These are phyloP conservation scores for Metschnikowia lachancei DNA, from an alignment of 805 yeast genomes.

Conservation along the genomic window DNA sequence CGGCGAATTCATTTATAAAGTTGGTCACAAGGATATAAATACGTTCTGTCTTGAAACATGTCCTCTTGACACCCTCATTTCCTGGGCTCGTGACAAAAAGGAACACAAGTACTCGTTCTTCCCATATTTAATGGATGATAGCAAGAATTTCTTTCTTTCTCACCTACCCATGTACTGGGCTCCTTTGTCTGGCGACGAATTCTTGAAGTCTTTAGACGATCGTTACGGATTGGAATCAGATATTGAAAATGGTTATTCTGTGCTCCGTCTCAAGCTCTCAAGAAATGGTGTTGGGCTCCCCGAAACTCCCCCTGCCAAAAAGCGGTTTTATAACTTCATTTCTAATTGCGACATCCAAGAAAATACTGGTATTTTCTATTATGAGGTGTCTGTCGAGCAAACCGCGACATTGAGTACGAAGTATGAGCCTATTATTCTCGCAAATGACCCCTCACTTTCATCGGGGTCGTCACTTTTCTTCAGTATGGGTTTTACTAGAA, in stretches of 20 bases:
- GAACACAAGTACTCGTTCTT: slow-evolving; percentile 26
- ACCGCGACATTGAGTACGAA: slow-evolving; percentile 31
- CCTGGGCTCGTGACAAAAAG: slow-evolving; percentile 14
- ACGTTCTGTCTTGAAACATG: neutral
- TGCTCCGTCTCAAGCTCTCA: slow-evolving; percentile 24
- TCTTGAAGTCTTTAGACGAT: slow-evolving; percentile 24
- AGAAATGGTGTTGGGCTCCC: neutral
- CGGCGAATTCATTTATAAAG: slow-evolving; percentile 16
- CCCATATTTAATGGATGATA: slow-evolving; percentile 28
- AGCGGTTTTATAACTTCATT: slow-evolving; percentile 36
- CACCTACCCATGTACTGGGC: slow-evolving; percentile 41
- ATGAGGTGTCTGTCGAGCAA: slow-evolving; percentile 40
- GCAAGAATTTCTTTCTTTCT: slow-evolving; percentile 26
- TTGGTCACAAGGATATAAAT: slow-evolving; percentile 1
- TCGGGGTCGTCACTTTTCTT: slow-evolving; percentile 32
- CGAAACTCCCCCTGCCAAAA: slow-evolving; percentile 4
- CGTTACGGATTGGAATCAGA: slow-evolving; percentile 26
- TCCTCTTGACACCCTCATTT: slow-evolving; percentile 14
- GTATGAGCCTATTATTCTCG: slow-evolving; percentile 31
- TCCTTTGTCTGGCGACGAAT: slow-evolving; percentile 32
- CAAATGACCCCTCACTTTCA: slow-evolving; percentile 35
- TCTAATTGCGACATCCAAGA: slow-evolving; percentile 34
- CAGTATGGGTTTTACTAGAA: slow-evolving; percentile 35
- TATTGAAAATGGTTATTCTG: slow-evolving; percentile 30
- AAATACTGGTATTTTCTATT: slow-evolving; percentile 39